Base-by-base conservation (phyloP, 192 early-diverging fungal genomes). In the Lunasporangiospora selenospora region DNA sequence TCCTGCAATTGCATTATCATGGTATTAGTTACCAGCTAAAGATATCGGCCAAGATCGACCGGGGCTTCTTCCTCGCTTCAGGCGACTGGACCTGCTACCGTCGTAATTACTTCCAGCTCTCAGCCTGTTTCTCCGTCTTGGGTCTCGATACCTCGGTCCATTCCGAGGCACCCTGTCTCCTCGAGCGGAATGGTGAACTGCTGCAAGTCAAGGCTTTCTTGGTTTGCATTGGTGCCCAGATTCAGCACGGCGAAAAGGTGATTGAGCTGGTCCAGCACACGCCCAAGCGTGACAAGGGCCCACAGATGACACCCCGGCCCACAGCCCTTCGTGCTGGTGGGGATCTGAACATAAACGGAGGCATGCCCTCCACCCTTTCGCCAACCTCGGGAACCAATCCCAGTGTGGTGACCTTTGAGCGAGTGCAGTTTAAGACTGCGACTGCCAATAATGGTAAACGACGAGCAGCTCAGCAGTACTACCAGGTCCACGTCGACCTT, bases 401-500 rank as follows among this genome's bases (percentile, higher is more conserved):
- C 40, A 77, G 79, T 27, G 79, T 85, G 0, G 87, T 88, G 6
- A 91, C 92, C 38, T 98, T 94, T 70, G 95, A 98, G 53, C 85
- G 97, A 31, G 82, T 98, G 33, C 97, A 98, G 80, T 98, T 98
- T 87, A 98, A 98, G 66, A 90, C 91, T 0, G n/a, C n/a, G 19
- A 98, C 97, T 0, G 93, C 93, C 24, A 98, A 98, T 75, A 98
- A 96, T 61, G 93, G 93, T 48, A 94, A 95, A 75, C 86, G 95
- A 39, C 81, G 93, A 24, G 93, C 92, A 15, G 93, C 95, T 11
- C 97, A 98, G 75, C 97, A 98, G 67, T 97, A 95, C 79, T 95
- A 96, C 61, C 83, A 88, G 18, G 81, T 98, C 37, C 67, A 83
- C 19, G 86, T 95, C 1, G 89, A 93, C 58, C 79, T 98, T 21